Evolutionary conservation across 192 early-diverging fungal species (phyloP).

Genomic region (Entomortierella chlamydospora): DNA sequence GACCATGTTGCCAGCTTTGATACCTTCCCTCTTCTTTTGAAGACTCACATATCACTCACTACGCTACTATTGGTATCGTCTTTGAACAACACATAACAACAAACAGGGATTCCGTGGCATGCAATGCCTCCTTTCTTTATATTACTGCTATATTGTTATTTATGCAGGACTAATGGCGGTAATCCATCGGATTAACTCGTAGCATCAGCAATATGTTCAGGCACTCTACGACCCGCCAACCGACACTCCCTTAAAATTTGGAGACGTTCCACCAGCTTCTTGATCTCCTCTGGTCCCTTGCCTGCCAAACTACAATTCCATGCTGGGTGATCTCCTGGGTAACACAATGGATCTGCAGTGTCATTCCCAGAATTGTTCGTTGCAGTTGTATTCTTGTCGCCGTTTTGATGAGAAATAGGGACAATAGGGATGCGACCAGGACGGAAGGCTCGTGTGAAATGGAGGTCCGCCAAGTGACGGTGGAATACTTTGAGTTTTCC

Average conservation of each 20-base stretch:
- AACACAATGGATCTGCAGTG: slow-evolving; percentile 40
- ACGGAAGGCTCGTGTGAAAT: slow-evolving; percentile 44
- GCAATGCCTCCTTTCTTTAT: no score
- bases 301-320: slow-evolving; percentile 29
- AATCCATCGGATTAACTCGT: no score
- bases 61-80: no score
- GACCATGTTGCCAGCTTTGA: no score
- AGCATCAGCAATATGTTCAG: slow-evolving; percentile 23
- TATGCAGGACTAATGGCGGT: no score
- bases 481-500: slow-evolving; percentile 51
- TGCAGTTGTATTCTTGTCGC: not conserved
- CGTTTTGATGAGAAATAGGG: not conserved
- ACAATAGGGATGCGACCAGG: slow-evolving; percentile 34
- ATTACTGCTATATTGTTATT: no score
- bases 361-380: not conserved
- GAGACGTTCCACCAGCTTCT: slow-evolving; percentile 23
- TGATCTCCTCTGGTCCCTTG: slow-evolving; percentile 26
- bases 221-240: slow-evolving; percentile 24
- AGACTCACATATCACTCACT: no score
- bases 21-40: no score
- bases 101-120: no score
- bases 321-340: slow-evolving; percentile 40
- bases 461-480: slow-evolving; percentile 23
- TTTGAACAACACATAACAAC: no score
- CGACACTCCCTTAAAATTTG: slow-evolving; percentile 29